These are phyloP conservation scores for Chrysosphaeria jannelii DNA, from an alignment of 2,329 filamentous ascomycete species.

Conservation along the genomic window DNA sequence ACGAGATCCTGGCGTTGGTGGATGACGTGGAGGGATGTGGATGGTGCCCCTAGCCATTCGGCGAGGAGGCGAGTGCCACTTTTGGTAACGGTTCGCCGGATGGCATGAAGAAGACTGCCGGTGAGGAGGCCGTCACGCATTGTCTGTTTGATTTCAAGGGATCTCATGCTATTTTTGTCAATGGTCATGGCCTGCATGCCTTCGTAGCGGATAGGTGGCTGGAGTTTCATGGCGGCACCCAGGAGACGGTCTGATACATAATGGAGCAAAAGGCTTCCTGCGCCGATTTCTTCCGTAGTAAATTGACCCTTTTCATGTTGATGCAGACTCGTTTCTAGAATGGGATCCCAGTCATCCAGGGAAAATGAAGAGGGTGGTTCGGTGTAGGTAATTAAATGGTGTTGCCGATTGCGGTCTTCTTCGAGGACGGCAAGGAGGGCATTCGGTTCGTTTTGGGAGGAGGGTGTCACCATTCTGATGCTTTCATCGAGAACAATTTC, in stretches of 20 bases:
- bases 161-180: constrained; percentile 70
- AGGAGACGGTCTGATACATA: constrained; percentile 60
- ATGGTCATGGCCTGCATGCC: constrained; percentile 59
- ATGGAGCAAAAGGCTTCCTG: constrained; percentile 52
- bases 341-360: constrained; percentile 32
- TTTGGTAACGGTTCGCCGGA: constrained; percentile 70
- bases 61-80: constrained; percentile 63
- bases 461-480: constrained; percentile 11
- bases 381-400: constrained; percentile 1
- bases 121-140: constrained; percentile 49
- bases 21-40: constrained; percentile 58
- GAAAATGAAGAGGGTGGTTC: constrained; percentile 7
- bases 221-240: constrained; percentile 50
- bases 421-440: constrained; percentile 33
- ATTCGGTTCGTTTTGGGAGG: background rate
- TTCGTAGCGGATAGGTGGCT: constrained; percentile 48
- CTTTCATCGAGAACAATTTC: constrained; percentile 55
- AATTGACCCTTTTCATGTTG: constrained; percentile 23
- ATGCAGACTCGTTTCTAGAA: constrained; percentile 47
- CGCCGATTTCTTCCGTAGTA: constrained; percentile 35
- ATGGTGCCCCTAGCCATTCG: constrained; percentile 57
- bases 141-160: constrained; percentile 68
- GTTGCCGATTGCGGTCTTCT: constrained; percentile 20
- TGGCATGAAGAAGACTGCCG: constrained; percentile 70
- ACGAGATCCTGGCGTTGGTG: constrained; percentile 58